Percentiles rank a stretch among this genome's conserved stretches.
phyloP scores from a whole-genome alignment of 2,329 filamentous ascomycete species.

The Cytospora mali region DNA sequence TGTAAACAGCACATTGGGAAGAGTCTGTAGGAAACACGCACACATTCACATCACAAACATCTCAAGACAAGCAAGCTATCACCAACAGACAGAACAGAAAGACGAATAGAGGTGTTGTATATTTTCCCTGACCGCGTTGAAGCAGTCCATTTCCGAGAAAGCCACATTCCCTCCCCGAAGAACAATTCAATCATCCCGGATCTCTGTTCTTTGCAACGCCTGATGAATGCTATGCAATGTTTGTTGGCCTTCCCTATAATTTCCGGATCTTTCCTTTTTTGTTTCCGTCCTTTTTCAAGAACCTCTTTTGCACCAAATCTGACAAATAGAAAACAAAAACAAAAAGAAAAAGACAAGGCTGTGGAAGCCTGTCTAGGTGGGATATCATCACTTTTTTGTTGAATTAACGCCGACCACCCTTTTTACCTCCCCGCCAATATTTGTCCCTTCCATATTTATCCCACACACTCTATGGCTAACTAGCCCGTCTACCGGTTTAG shows the following conservation, averaged over 20 bases:
- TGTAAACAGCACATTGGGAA: too few relatives aligned
- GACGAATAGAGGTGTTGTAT: neutral
- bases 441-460: neutral
- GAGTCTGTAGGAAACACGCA: too few relatives aligned
- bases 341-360: slow-evolving; percentile 24
- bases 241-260: slow-evolving; percentile 28
- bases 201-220: slow-evolving; percentile 37
- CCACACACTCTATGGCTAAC: neutral
- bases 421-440: neutral
- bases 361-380: slow-evolving; percentile 29
- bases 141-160: slow-evolving; percentile 39
- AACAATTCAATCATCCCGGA: slow-evolving; percentile 32
- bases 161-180: slow-evolving; percentile 36
- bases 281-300: neutral
- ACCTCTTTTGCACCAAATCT: neutral
- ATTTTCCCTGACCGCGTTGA: slow-evolving; percentile 42
- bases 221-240: slow-evolving; percentile 38
- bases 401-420: slow-evolving; percentile 26
- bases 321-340: slow-evolving; percentile 6
- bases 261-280: slow-evolving; percentile 22
- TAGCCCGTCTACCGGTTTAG: slow-evolving; percentile 41
- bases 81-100: neutral
- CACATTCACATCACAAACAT: neutral
- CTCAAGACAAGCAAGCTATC: neutral
- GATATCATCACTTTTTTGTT: slow-evolving; percentile 30